Base-by-base conservation (phyloP, 2,329 filamentous ascomycete genomes). In the Aureobasidium sp. region DNA sequence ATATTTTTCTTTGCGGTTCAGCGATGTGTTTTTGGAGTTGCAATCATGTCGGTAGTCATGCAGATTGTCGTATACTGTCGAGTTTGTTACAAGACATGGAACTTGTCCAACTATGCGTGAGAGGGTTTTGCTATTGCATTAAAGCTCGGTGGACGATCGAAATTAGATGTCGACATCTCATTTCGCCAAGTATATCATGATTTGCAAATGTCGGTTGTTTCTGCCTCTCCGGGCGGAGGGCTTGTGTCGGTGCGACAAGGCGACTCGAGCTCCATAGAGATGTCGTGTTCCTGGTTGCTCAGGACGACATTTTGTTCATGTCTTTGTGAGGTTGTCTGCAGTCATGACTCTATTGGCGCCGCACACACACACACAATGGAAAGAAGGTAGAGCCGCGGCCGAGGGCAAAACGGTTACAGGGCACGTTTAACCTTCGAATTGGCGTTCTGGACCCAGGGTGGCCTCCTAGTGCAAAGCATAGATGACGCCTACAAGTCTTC, bases 401-500 rank as follows among this genome's bases (percentile, higher is more conserved):
- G 14, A 52, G 17, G 49, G 14, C 19, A 12, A 39, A 39, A 39
- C 49, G 33, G 31, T 5, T 52, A 33, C 14, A 27, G 22, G 33
- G 33, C 49, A 24, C n/a, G 45, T 48, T 48, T 15, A 7, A n/a
- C 29, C 14, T 48, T 31, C 45, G n/a, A 33, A 7, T 5, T 27
- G 14, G 31, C 47, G 17, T 22, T 33, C 17, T 49, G 47, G 47
- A 35, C 9, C 14, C n/a, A 35, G 15, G 3, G 6, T 50, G 14
- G 47, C 31, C 2, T 15, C 15, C 22, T 52, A 56, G 52, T 31
- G 52, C 53, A 57, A 33, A 35, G n/a, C 17, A 33, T 37, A 29
- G 40, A 47, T 58, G 54, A 58, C 54, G 54, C 54, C 42, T 58
- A 58, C 42, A 58, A 58, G 15, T 37, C 19, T 22, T 8, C 14